Percentiles rank a stretch among this genome's conserved stretches.
These are phyloP conservation scores for Coleophoma eucalyptorum DNA, from an alignment of 2,329 filamentous ascomycete species.

Conservation along the genomic window DNA sequence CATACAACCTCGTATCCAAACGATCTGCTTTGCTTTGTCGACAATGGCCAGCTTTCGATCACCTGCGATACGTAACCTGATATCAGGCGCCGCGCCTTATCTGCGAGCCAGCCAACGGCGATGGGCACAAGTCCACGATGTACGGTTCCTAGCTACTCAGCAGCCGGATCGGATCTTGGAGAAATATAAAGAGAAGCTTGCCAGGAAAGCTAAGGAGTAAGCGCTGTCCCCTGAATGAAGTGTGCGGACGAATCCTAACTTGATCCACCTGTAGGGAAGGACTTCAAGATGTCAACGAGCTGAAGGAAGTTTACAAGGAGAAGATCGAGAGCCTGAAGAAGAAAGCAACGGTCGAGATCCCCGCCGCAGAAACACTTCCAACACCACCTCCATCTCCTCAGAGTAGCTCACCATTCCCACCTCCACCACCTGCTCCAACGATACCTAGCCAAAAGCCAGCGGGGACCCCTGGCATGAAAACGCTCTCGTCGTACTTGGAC, in stretches of 20 bases:
- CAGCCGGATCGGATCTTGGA: slow-evolving; percentile 66
- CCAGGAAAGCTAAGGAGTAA: slow-evolving; percentile 70
- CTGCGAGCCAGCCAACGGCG: slow-evolving; percentile 57
- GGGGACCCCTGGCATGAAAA: slow-evolving; percentile 39
- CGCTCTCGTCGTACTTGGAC: slow-evolving; percentile 69
- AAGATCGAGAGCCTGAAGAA: slow-evolving; percentile 73
- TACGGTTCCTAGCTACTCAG: slow-evolving; percentile 84
- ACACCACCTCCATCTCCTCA: slow-evolving; percentile 28
- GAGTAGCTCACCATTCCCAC: slow-evolving; percentile 28
- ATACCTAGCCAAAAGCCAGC: slow-evolving; percentile 12
- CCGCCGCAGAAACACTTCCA: slow-evolving; percentile 26
- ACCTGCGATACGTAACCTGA: slow-evolving; percentile 41
- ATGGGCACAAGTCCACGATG: slow-evolving; percentile 89
- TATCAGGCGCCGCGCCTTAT: slow-evolving; percentile 23
- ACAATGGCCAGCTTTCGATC: slow-evolving; percentile 46
- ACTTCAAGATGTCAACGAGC: slow-evolving; percentile 64
- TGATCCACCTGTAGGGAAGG: slow-evolving; percentile 43
- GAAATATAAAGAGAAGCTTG: slow-evolving; percentile 84
- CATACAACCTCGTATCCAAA: background rate
- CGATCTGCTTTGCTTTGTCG: background rate
- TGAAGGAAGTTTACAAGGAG: slow-evolving; percentile 80
- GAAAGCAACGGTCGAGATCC: slow-evolving; percentile 54
- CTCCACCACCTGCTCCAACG: slow-evolving; percentile 27
- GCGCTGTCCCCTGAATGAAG: background rate
- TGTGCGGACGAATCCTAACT: background rate